A percentile compares a stretch with the other conserved stretches of the same genome.
Conservation (phyloP, 441 rosid genomes). For the Metrosideros polymorpha region DNA sequence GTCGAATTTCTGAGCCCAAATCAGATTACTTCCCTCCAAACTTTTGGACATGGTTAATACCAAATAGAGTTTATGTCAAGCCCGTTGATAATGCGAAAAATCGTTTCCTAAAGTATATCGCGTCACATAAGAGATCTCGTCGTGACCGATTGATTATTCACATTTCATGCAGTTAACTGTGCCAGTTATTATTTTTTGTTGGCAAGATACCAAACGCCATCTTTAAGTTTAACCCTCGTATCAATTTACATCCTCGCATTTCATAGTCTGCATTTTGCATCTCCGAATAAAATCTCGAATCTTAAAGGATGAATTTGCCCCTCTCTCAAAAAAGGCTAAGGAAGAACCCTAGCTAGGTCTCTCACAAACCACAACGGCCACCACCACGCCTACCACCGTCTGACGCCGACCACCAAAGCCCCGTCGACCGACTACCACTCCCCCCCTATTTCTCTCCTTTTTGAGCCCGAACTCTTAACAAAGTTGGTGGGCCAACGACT, state of each 20-base stretch:
- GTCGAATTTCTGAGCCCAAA: not conserved
- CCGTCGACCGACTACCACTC: rapidly evolving
- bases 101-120: not conserved
- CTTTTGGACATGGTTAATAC: not conserved
- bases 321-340: not conserved
- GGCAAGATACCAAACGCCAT: not conserved
- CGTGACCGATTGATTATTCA: not conserved
- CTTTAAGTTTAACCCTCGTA: too few species aligned
- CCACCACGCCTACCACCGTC: not conserved
- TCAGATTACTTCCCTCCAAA: not conserved
- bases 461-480: not conserved
- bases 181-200: not conserved
- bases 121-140: not conserved
- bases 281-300: not conserved
- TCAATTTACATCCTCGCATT: not conserved
- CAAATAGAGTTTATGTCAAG: too few species aligned
- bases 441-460: not conserved
- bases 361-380: not conserved
- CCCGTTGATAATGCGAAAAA: not conserved
- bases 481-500: not conserved
- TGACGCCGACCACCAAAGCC: not conserved
- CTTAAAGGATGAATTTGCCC: not conserved
- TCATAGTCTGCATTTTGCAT: not conserved
- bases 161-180: not conserved
- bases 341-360: not conserved